Evolutionary conservation across 495 filamentous ascomycete species (phyloP).

Genomic region (Staphylotrichum longicolle): DNA sequence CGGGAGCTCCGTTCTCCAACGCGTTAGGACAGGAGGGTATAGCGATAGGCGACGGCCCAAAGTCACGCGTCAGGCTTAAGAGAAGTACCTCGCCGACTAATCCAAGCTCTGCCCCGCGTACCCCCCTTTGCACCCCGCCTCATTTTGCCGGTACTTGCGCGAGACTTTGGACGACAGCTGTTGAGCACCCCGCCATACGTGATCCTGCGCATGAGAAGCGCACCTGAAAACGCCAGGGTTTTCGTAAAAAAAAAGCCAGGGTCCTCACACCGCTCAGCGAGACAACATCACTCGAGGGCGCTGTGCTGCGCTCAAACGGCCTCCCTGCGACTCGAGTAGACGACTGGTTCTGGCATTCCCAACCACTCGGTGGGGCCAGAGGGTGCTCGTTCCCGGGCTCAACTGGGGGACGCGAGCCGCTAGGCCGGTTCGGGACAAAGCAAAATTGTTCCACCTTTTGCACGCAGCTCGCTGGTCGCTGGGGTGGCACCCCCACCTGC

Average conservation of each 20-base stretch:
- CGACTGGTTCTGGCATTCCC: constrained; percentile 20
- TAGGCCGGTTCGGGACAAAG: constrained; percentile 27
- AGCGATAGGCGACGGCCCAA: not conserved
- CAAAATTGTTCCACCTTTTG: constrained; percentile 29
- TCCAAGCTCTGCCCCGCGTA: constrained; percentile 27
- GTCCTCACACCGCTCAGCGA: constrained; percentile 24
- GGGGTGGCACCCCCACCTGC: constrained; percentile 30
- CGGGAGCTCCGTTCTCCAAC: constrained; percentile 18
- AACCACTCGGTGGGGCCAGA: constrained; percentile 24
- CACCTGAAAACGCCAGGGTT: not conserved
- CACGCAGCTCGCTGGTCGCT: constrained; percentile 21
- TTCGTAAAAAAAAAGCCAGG: constrained; percentile 1
- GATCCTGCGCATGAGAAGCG: not conserved
- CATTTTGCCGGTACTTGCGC: constrained; percentile 14
- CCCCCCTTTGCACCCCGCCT: constrained; percentile 25
- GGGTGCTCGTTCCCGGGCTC: constrained; percentile 19
- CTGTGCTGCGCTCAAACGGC: constrained; percentile 10
- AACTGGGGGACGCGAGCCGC: constrained; percentile 21
- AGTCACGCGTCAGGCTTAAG: constrained; percentile 13
- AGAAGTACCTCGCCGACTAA: constrained; percentile 13
- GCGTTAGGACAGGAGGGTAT: constrained; percentile 10
- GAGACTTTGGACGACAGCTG: constrained; percentile 19
- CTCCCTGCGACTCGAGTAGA: not conserved
- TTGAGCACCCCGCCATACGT: constrained; percentile 2
- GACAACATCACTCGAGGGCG: not conserved